Evolutionary conservation across 2,329 filamentous ascomycete species (phyloP), one percentile per base, ranked within the genome.

Genomic region (Cercospora sesami): DNA sequence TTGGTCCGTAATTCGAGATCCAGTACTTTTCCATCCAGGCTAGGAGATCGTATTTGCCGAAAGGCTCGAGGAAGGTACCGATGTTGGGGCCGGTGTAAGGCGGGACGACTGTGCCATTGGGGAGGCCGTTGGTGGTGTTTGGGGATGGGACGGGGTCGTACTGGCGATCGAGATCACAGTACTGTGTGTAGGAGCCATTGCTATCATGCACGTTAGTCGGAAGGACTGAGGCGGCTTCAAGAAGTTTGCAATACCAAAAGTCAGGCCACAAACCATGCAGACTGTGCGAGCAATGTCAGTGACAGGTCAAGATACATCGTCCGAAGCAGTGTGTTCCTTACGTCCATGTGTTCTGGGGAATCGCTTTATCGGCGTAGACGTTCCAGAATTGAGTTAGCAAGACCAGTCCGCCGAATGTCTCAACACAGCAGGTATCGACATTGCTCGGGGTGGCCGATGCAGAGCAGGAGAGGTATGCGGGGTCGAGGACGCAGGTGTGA

Each of bases 21-120:
- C 89, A 91, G 83, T 83, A 85, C 74, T 84, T 87, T 75, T 88
- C 86, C 89, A 91, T 91, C 80, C 84, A 91, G 2, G 81, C 83
- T 2, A 90, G 82, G 2, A 90, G 81, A 74, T 90, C 87, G 69
- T 81, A 82, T 71, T 84, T 85, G 66, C 85, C 86, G 72, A 89
- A 86, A 0, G 83, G 80, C 73, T 82, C 81, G 65, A 90, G 80
- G 80, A 88, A 90, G 10, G 83, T 85, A 68, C 82, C 83, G 70
- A 91, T 86, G 63, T 82, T 81, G 9, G 84, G 80, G 2, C 88
- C 88, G 1, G 76, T 86, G 78, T 88, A 90, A 0, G 87, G 78
- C 0, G 84, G 83, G 0, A 91, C 87, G 2, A 82, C 71, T 10
- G 79, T 82, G 67, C 81, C 87, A 63, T 81, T 82, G 1, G 83